Evolutionary conservation across 768 basidiomycete species (phyloP).

Genomic region (Boletus pseudo-olivaceus): DNA sequence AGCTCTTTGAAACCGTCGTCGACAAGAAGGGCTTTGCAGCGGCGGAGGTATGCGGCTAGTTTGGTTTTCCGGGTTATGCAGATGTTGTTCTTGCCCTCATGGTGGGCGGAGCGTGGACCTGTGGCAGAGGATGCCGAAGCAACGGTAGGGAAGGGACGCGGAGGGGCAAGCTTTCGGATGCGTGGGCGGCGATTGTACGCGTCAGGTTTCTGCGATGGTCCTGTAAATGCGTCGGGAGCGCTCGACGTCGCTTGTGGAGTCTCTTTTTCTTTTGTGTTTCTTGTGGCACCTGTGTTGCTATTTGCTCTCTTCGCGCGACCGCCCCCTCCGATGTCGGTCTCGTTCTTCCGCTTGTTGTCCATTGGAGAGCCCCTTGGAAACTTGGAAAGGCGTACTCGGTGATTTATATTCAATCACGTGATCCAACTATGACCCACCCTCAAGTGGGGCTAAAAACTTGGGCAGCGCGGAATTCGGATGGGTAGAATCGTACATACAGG

Average conservation of each 20-base stretch:
- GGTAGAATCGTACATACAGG: not conserved
- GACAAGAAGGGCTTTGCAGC: conserved; percentile 70
- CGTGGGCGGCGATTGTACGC: conserved; percentile 22
- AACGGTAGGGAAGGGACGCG: conserved; percentile 74
- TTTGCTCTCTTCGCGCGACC: conserved; percentile 18
- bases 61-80: conserved; percentile 76
- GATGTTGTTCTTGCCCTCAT: conserved; percentile 77
- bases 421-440: conserved; percentile 18
- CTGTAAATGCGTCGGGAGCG: not conserved
- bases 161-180: conserved; percentile 67
- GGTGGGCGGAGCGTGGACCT: conserved; percentile 74
- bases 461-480: conserved; percentile 14
- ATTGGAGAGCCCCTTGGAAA: conserved; percentile 1
- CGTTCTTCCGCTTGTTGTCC: conserved; percentile 24
- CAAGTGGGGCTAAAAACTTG: conserved; percentile 6
- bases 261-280: conserved; percentile 2
- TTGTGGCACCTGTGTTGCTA: not conserved
- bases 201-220: conserved; percentile 1
- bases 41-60: conserved; percentile 68
- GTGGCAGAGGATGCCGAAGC: conserved; percentile 73
- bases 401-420: conserved; percentile 8
- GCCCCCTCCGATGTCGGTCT: not conserved
- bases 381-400: not conserved
- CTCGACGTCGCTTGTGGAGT: not conserved
- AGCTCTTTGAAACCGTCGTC: conserved; percentile 79